Conservation (phyloP, 169 alveolate genomes). For the Plasmodium falciparum region DNA sequence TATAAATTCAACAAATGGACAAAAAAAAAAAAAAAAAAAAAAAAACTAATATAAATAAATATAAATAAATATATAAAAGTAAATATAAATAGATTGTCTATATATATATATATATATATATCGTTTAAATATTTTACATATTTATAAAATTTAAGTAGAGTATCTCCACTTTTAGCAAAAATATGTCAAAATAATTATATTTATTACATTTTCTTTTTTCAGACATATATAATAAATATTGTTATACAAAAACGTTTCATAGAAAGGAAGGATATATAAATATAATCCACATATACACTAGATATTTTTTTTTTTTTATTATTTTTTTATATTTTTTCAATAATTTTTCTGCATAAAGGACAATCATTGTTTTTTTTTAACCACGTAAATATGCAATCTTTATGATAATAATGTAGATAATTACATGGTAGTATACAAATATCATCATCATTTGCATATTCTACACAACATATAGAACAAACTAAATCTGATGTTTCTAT, state of each 20-base stretch:
- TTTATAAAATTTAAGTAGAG: no score
- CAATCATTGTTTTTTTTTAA: constrained; percentile 82
- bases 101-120: no score
- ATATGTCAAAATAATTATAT: no score
- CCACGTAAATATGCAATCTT: constrained; percentile 85
- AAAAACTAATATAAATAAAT: no score
- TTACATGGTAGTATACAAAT: constrained; percentile 86
- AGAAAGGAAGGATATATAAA: no score
- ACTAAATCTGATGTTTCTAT: constrained; percentile 47
- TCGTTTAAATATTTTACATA: no score
- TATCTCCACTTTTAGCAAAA: no score
- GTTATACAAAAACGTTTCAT: no score
- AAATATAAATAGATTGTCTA: no score
- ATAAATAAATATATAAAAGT: no score
- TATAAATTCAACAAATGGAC: constrained; percentile 10
- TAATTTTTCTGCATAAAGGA: constrained; percentile 84
- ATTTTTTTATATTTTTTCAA: constrained; percentile 49
- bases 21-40: constrained; percentile 19
- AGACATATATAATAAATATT: no score
- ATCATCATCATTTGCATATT: constrained; percentile 76
- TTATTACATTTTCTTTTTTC: no score
- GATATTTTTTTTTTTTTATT: constrained; percentile 2
- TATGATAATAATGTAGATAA: constrained; percentile 84
- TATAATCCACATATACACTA: not conserved
- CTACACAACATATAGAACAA: constrained; percentile 57